A percentile compares a stretch with the other conserved stretches of the same genome.
phyloP scores from a whole-genome alignment of 2,329 filamentous ascomycete genomes.

The Venturia oleaginea region DNA sequence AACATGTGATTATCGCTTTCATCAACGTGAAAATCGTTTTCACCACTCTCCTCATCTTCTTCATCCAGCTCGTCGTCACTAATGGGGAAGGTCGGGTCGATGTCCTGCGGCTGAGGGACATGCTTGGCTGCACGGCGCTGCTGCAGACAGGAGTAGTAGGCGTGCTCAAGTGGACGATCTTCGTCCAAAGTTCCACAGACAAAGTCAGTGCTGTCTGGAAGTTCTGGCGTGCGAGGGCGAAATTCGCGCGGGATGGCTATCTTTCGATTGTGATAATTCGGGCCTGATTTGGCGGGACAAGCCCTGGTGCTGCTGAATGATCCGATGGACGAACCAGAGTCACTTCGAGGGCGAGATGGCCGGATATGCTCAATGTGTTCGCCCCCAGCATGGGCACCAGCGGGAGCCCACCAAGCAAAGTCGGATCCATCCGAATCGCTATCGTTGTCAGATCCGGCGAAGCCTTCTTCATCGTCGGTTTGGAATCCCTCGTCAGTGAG shows the following conservation, averaged over 20 bases:
- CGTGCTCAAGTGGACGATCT: constrained; percentile 87
- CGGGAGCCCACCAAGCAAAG: constrained; percentile 55
- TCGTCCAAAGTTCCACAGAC: constrained; percentile 98
- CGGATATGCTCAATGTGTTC: constrained; percentile 43
- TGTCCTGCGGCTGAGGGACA: constrained; percentile 82
- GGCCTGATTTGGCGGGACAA: neutral
- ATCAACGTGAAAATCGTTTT: constrained; percentile 35
- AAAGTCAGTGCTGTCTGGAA: constrained; percentile 96
- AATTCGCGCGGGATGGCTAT: constrained; percentile 46
- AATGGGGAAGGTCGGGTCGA: constrained; percentile 93
- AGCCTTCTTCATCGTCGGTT: constrained; percentile 68
- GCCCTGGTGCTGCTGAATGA: constrained; percentile 35
- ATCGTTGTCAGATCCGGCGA: constrained; percentile 60
- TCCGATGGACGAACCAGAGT: constrained; percentile 46
- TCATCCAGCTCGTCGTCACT: constrained; percentile 82
- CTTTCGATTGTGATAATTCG: constrained; percentile 18
- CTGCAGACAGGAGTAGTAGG: constrained; percentile 78
- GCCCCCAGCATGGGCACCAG: constrained; percentile 45
- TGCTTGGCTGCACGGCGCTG: constrained; percentile 75
- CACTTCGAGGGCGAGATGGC: constrained; percentile 35
- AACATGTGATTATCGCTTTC: constrained; percentile 49
- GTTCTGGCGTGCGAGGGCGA: constrained; percentile 63
- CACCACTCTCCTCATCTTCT: constrained; percentile 50
- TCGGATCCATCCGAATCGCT: constrained; percentile 52
- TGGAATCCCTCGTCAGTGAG: constrained; percentile 61